Base-by-base conservation (phyloP, 306 rosid genomes). In the Albizia julibrissin region DNA sequence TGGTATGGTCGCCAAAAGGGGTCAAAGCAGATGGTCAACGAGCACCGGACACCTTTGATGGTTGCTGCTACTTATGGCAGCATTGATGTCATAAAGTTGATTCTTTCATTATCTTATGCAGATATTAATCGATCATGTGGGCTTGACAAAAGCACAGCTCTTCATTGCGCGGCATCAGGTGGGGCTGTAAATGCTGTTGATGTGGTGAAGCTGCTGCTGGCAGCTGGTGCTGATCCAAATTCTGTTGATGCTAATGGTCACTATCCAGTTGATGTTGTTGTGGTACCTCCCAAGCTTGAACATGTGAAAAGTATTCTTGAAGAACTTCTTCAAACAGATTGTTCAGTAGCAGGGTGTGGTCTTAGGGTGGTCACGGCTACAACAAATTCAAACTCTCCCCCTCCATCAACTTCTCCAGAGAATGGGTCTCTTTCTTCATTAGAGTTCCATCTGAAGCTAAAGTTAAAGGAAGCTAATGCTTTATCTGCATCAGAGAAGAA, bases 61-160 rank as follows among this genome's bases (percentile, higher is more conserved):
- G 97, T 94, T 79, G 97, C 98, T 79, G 97, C 98, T 79, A 91
- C 91, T 1, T 94, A 94, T 83, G 98, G 98, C 1, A 92, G 94
- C 71, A 86, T 90, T 84, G 97, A 92, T 77, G 87, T 94, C 42
- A 82, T 91, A 84, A 90, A 89, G 78, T 65, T 94, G 78, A 89
- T 94, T 82, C 86, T 94, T 73, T 86, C 94, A 67, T 70, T 89
- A 9, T 90, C 96, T 31, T 90, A 65, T 66, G 90, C 87, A 34
- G 93, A 94, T 62, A 77, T 91, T 5, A 92, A 94, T 66, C 80
- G 81, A 3, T 72, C 90, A 13, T 91, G 91, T 12, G 93, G 98
- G n/a, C 81, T 79, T 81, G 97, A 94, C 78, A 79, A 89, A 83
- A 90, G 91, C 91, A 94, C 98, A n/a, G 92, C 98, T 50, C 97